Base-by-base conservation (phyloP, 2,329 filamentous ascomycete genomes). In the Aspergillus versicolor region DNA sequence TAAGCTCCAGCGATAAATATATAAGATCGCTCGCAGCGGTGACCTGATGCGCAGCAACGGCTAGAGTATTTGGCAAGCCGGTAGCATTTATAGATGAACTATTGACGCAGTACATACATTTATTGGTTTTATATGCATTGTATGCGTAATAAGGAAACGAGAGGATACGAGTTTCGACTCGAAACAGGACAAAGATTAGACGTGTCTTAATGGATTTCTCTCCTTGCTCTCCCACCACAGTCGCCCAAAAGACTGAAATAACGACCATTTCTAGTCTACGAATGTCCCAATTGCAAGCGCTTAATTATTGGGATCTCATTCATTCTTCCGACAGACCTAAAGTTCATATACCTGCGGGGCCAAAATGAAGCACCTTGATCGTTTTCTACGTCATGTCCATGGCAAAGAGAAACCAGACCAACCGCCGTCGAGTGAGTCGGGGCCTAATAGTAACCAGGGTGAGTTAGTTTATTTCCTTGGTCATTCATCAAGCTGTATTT, bases 291-390 rank as follows among this genome's bases (percentile, higher is more conserved):
- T 37, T n/a, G 15, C 13, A 37, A n/a, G 15, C 5, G 5, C 15
- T 1, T 9, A n/a, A n/a, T 37, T n/a, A 3, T 52, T 42, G 13
- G 17, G 13, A 27, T 52, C 49, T 32, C 9, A 9, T 52, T 48
- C 32, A 59, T 57, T 51, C 44, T 30, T 56, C 17, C 2, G 22
- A 15, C 13, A 38, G 24, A 30, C 34, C 42, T 7, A 24, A 40
- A 41, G 34, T 30, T 21, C 32, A 56, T 21, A 52, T 42, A 32
- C 22, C 15, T 38, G 50, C 49, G 48, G 58, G 54, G 47, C 46
- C 44, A 60, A 11, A 47, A 64, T 64, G 63, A 59, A 56, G 34
- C 54, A 45, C 53, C 45, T 65, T 21, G 56, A 65, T 54, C 58
- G 59, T 40, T 24, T 66, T 22, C 15, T 63, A 30, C 56, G 51